Evolutionary conservation across 2,329 filamentous ascomycete genomes (phyloP).

Genomic region (Pezicula rhizophila): DNA sequence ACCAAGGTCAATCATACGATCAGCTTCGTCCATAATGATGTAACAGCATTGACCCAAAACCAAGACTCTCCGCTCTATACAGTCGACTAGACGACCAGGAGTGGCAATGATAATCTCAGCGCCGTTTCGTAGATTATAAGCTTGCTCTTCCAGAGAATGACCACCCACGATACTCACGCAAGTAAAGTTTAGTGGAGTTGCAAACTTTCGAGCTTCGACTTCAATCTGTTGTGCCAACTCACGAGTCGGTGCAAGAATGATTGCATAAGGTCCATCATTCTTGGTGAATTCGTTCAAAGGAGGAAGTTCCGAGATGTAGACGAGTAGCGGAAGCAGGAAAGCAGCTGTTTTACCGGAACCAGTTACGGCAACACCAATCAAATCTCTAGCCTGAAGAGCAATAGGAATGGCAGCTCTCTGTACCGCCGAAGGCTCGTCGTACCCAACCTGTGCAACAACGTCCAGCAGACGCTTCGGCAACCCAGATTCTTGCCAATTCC

Average conservation of each 20-base stretch:
- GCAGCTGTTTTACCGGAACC: conserved; percentile 98
- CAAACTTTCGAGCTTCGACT: conserved; percentile 87
- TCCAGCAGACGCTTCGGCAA: conserved; percentile 73
- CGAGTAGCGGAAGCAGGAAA: conserved; percentile 84
- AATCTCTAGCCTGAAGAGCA: conserved; percentile 81
- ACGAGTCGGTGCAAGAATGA: conserved; percentile 92
- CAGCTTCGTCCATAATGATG: conserved; percentile 98
- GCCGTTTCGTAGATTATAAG: conserved; percentile 81
- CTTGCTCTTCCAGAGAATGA: conserved; percentile 89
- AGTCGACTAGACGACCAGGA: conserved; percentile 92
- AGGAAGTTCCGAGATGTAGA: conserved; percentile 89
- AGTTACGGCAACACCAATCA: conserved; percentile 97
- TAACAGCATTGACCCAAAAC: conserved; percentile 97
- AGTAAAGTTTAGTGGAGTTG: conserved; percentile 81
- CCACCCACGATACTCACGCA: conserved; percentile 98
- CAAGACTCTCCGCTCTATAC: conserved; percentile 85
- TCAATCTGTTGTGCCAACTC: conserved; percentile 98
- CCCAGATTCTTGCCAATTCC: conserved; percentile 80
- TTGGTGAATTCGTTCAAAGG: conserved; percentile 79
- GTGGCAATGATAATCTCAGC: conserved; percentile 99
- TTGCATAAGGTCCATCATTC: conserved; percentile 94
- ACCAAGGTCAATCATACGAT: conserved; percentile 97
- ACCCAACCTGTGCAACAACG: conserved; percentile 79
- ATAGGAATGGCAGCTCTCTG: conserved; percentile 95
- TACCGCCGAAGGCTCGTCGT: conserved; percentile 85